A percentile compares a stretch with the other conserved stretches of the same genome.
Evolutionary conservation across 805 yeast genomes (phyloP).

Genomic region (Danielia oregonensis): DNA sequence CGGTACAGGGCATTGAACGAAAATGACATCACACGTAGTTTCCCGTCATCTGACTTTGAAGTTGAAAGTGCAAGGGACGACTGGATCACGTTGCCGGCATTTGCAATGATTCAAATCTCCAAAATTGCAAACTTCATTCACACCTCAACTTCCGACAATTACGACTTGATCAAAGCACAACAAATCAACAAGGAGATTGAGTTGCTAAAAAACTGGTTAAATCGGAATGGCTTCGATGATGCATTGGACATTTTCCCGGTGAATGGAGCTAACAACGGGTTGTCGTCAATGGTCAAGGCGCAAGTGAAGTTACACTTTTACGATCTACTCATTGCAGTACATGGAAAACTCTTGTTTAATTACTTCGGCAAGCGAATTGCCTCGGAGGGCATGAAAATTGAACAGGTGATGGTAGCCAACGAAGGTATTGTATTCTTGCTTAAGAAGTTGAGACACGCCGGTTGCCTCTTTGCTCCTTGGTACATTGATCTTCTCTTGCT

Average conservation of each 20-base stretch:
- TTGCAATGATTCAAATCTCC: conserved; percentile 44
- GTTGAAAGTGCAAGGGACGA: conserved; percentile 35
- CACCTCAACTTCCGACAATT: conserved; percentile 23
- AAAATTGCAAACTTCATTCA: conserved; percentile 35
- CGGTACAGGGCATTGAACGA: conserved; percentile 35
- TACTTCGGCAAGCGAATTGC: conserved; percentile 30
- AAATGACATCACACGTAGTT: conserved; percentile 31
- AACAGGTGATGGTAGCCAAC: conserved; percentile 28
- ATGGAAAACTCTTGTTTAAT: conserved; percentile 31
- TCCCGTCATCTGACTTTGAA: conserved; percentile 27
- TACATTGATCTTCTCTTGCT: conserved; percentile 43
- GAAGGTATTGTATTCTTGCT: conserved; percentile 28
- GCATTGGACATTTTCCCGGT: conserved; percentile 12
- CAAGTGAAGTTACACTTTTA: conserved; percentile 39
- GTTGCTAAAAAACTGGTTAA: conserved; percentile 29
- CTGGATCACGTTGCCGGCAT: conserved; percentile 47
- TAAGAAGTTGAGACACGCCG: conserved; percentile 24
- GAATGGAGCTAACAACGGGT: conserved; percentile 3
- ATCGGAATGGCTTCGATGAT: conserved; percentile 31
- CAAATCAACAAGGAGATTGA: conserved; percentile 30
- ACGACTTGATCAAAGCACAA: conserved; percentile 24
- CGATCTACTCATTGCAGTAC: conserved; percentile 33
- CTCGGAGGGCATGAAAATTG: conserved; percentile 28
- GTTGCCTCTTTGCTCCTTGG: conserved; percentile 46
- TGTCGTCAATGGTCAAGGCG: conserved; percentile 22